phyloP scores from a whole-genome alignment of 2,329 filamentous ascomycete genomes.

The Calonectria fujianensis region DNA sequence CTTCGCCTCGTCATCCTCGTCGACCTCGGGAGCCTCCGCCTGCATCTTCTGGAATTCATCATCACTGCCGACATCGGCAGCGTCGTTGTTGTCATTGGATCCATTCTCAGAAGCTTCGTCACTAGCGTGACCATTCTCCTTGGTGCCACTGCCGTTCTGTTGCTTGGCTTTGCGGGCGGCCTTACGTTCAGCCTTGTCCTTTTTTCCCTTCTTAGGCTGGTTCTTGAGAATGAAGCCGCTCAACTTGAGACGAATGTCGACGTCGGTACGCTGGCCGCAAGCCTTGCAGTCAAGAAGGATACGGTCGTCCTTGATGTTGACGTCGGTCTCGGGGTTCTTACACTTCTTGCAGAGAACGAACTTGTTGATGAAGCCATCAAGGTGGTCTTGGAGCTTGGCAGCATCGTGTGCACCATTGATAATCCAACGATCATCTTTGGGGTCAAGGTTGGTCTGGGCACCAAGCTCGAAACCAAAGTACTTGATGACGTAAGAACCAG shows the following conservation, averaged over 20 bases:
- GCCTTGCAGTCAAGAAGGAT: constrained; percentile 99
- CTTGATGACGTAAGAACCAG: constrained; percentile 97
- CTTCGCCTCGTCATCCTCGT: constrained; percentile 78
- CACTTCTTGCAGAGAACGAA: constrained; percentile 99
- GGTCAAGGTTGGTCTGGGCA: constrained; percentile 98
- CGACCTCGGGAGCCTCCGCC: constrained; percentile 70
- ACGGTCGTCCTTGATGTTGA: constrained; percentile 93
- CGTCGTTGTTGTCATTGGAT: constrained; percentile 70
- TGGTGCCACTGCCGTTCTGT: constrained; percentile 74
- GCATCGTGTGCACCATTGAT: constrained; percentile 99
- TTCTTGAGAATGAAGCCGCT: constrained; percentile 99
- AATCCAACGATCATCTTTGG: constrained; percentile 99
- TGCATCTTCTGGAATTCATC: constrained; percentile 94
- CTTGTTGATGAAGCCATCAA: constrained; percentile 98
- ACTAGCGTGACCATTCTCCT: constrained; percentile 76
- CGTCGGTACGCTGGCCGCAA: constrained; percentile 93
- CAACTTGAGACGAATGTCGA: constrained; percentile 95
- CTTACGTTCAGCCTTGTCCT: constrained; percentile 94
- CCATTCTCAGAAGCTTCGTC: constrained; percentile 72
- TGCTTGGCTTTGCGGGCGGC: constrained; percentile 94
- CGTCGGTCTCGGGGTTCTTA: constrained; percentile 99
- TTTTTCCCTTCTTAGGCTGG: constrained; percentile 94
- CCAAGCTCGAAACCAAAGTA: constrained; percentile 99
- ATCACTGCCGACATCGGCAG: constrained; percentile 85
- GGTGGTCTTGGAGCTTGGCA: constrained; percentile 95